phyloP scores from a whole-genome alignment of 2,329 filamentous ascomycete genomes.

The Calonectria multiphialidica region DNA sequence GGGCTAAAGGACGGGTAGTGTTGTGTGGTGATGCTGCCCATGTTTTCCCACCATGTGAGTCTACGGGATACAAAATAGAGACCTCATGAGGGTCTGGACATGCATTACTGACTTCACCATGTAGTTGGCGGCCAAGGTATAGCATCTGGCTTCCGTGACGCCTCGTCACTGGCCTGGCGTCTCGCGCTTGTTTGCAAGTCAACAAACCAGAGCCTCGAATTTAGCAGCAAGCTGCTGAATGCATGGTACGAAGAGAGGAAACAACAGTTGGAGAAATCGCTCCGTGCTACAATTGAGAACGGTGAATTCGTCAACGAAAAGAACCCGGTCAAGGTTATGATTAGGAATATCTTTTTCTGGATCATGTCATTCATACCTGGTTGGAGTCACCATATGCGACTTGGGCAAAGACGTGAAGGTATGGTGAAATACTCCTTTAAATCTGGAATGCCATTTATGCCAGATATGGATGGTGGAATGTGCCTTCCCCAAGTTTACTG shows the following conservation, averaged over 20 bases:
- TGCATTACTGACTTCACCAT: too few relatives aligned
- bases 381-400: constrained; percentile 16
- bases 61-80: too few relatives aligned
- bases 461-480: constrained; percentile 1
- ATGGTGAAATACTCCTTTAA: constrained; percentile 15
- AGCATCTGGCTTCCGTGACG: constrained; percentile 50
- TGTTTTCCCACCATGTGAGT: not conserved
- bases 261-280: constrained; percentile 33
- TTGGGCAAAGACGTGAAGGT: constrained; percentile 25
- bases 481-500: constrained; percentile 18
- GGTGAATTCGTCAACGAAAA: constrained; percentile 19
- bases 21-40: constrained; percentile 1
- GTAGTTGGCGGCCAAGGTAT: constrained; percentile 52
- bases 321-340: constrained; percentile 25
- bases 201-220: not conserved
- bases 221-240: not conserved
- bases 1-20: not conserved
- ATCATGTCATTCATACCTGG: constrained; percentile 30
- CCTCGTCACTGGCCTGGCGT: constrained; percentile 50
- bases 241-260: constrained; percentile 34
- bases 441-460: constrained; percentile 24
- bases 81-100: too few relatives aligned
- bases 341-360: constrained; percentile 34
- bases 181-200: constrained; percentile 27
- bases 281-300: constrained; percentile 27